Base-by-base conservation (phyloP, 306 rosid genomes). In the Myrica gale region DNA sequence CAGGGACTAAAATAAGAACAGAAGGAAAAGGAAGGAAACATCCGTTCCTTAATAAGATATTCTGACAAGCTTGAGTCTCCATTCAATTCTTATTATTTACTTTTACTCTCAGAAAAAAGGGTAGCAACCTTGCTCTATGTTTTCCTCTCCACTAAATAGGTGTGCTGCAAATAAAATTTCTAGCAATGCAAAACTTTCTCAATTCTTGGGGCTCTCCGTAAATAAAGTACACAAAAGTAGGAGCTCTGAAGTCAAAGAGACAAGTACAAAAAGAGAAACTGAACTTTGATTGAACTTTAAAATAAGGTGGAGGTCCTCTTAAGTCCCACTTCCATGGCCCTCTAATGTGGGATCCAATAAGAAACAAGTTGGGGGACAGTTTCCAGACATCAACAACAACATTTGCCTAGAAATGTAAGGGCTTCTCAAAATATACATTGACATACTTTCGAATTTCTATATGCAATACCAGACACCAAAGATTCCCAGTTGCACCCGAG, bases 381-480 rank as follows among this genome's bases (percentile, higher is more conserved):
- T 42, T 16, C 70, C 42, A 65, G 50, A 41, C n/a, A 65, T 61
- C 20, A 65, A 42, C 13, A 43, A 63, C 69, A 7, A 15, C 52
- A 55, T 48, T 72, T 5, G 0, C 43, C 4, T 55, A 21, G 37
- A 39, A 53, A 21, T 45, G 53, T 5, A 32, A 60, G 1, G 67
- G 4, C 67, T 32, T 60, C 3, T 20, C 21, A 6, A 13, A 26
- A 43, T 50, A 76, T 61, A 2, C 68, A 72, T 48, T 47, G 78
- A 55, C 56, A 63, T 51, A 17, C 58, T 51, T 71, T 41, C 46
- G n/a, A 73, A 17, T 74, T 82, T 68, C 77, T 79, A 69, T 66
- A 85, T 82, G 80, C 19, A 74, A 73, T 72, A 71, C 78, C 42
- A 53, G 45, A 43, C 11, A 54, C 52, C 21, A 61, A 2, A 66